Evolutionary conservation across 441 rosid genomes (phyloP).

Genomic region (Jatropha multifida): DNA sequence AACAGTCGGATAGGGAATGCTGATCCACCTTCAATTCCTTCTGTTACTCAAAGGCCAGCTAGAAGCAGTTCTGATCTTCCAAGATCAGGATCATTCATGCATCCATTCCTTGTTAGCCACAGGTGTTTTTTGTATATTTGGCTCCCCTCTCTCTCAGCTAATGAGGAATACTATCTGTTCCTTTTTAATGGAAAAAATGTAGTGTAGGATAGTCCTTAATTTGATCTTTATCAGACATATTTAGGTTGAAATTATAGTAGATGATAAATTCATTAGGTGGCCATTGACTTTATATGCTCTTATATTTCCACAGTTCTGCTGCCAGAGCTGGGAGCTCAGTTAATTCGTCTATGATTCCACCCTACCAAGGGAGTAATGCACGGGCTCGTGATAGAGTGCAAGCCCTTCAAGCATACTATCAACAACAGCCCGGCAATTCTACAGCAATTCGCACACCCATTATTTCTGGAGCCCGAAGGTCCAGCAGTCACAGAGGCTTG

Average conservation of each 20-base stretch:
- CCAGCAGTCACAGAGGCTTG: constrained; percentile 53
- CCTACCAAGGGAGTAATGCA: constrained; percentile 87
- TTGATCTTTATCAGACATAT: not conserved
- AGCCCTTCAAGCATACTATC: constrained; percentile 93
- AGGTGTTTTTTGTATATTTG: constrained; percentile 42
- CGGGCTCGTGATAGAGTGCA: constrained; percentile 81
- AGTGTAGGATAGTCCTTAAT: not conserved
- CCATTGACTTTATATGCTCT: constrained; percentile 5
- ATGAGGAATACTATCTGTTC: not conserved
- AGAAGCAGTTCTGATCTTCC: constrained; percentile 60
- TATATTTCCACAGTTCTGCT: constrained; percentile 44
- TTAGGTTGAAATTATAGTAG: not conserved
- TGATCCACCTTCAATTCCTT: constrained; percentile 64
- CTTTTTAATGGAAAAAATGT: not conserved
- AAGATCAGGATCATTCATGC: constrained; percentile 80
- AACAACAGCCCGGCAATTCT: constrained; percentile 63
- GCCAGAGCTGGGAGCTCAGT: constrained; percentile 75
- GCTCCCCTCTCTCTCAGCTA: not conserved
- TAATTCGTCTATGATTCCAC: constrained; percentile 63
- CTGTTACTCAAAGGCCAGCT: constrained; percentile 56
- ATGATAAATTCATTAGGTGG: not conserved
- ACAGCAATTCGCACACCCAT: constrained; percentile 51
- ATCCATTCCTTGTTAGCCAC: constrained; percentile 75
- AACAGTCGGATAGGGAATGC: constrained; percentile 50
- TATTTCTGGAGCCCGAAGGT: constrained; percentile 52